phyloP scores from a whole-genome alignment of 202 grass and related monocot species.

The Panicum hallii region DNA sequence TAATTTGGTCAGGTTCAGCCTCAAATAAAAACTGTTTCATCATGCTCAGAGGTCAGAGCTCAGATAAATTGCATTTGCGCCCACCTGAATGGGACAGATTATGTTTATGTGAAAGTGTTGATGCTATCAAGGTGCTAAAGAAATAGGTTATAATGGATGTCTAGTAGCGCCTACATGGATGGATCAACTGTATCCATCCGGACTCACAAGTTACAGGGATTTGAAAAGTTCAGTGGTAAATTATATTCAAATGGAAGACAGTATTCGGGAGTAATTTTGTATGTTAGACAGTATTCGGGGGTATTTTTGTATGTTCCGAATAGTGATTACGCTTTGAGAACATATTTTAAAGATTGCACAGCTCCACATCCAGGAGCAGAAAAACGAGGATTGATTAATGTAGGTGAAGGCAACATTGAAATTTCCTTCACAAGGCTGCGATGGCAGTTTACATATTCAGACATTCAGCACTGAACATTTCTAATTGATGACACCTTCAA shows the following conservation, averaged over 20 bases:
- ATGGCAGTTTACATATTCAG: background rate
- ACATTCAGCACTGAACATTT: background rate
- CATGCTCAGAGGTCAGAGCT: background rate
- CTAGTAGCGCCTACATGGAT: background rate
- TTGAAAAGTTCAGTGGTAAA: background rate
- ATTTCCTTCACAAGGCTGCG: background rate
- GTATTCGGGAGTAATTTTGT: background rate
- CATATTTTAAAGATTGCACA: background rate
- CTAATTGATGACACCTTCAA: background rate
- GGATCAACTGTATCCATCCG: constrained; percentile 1
- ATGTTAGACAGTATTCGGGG: background rate
- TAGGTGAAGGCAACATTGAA: background rate
- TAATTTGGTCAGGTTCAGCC: background rate
- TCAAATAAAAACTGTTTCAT: background rate
- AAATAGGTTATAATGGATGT: background rate
- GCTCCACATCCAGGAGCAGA: background rate
- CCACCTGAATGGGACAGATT: background rate
- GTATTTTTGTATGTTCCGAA: background rate
- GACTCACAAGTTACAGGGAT: background rate
- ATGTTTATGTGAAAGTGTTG: background rate
- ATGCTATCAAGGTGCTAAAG: background rate
- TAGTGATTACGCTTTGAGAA: background rate
- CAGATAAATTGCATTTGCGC: background rate
- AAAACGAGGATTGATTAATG: background rate
- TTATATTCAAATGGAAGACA: background rate